Percentiles rank a stretch among this genome's conserved stretches.
phyloP scores from a whole-genome alignment of 768 basidiomycete genomes.

The Tephrocybe sp. region DNA sequence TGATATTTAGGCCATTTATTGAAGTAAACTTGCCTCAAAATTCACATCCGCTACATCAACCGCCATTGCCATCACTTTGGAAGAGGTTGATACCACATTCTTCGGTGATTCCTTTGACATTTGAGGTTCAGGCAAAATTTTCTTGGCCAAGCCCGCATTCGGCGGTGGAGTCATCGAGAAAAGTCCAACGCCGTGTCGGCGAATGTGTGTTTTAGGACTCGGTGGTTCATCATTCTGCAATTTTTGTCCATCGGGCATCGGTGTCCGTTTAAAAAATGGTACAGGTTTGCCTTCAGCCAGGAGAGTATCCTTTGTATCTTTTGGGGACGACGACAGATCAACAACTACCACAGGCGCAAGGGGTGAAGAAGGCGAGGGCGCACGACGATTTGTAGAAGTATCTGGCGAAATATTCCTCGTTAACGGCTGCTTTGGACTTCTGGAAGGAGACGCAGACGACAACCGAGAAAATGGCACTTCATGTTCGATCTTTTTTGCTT shows the following conservation, averaged over 20 bases:
- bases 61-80: constrained; percentile 4
- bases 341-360: not conserved
- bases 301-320: not conserved
- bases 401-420: not conserved
- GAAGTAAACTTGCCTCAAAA: constrained; percentile 5
- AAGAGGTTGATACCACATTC: not conserved
- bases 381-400: not conserved
- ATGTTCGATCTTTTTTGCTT: constrained; percentile 13
- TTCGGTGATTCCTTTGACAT: not conserved
- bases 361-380: not conserved
- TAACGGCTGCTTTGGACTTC: not conserved
- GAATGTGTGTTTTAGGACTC: not conserved
- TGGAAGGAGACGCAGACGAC: not conserved
- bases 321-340: not conserved
- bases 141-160: not conserved
- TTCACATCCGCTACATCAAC: constrained; percentile 16
- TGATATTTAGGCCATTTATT: not conserved
- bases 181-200: constrained; percentile 7
- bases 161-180: constrained; percentile 8
- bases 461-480: constrained; percentile 9
- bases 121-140: not conserved
- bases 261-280: too few relatives aligned
- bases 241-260: too few relatives aligned
- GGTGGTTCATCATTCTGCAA: not conserved
- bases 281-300: not conserved